Percentiles rank a stretch among this genome's conserved stretches.
Evolutionary conservation across 2,329 filamentous ascomycete species (phyloP).

Genomic region (Trichoderma oligosporum): DNA sequence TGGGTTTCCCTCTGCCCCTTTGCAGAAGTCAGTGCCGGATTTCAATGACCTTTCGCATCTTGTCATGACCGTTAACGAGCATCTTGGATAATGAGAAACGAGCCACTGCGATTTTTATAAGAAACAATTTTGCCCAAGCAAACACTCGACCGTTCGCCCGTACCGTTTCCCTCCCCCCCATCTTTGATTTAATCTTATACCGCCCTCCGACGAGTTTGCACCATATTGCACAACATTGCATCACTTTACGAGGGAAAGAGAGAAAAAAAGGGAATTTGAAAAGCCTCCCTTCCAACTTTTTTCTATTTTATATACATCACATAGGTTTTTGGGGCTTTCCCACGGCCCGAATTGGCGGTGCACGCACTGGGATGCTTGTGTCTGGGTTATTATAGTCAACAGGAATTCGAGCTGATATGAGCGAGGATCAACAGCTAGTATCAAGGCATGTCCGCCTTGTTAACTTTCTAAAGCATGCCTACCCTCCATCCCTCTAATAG

Average conservation of each 20-base stretch:
- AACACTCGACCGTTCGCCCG: neutral
- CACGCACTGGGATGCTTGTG: constrained; percentile 23
- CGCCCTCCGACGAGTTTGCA: neutral
- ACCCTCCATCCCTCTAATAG: constrained; percentile 9
- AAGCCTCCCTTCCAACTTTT: neutral
- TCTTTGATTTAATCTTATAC: constrained; percentile 7
- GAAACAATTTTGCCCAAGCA: constrained; percentile 10
- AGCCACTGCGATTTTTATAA: constrained; percentile 21
- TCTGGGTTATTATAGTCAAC: constrained; percentile 20
- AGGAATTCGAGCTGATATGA: constrained; percentile 53
- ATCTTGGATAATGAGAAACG: constrained; percentile 22
- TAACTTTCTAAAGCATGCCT: constrained; percentile 20
- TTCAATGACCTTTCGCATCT: constrained; percentile 17
- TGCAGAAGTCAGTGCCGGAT: neutral
- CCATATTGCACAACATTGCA: neutral
- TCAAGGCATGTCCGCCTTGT: constrained; percentile 44
- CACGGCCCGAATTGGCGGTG: constrained; percentile 17
- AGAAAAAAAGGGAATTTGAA: constrained; percentile 12
- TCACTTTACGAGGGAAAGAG: neutral
- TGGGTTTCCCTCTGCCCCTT: constrained; percentile 11
- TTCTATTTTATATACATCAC: neutral
- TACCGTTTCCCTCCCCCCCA: constrained; percentile 1
- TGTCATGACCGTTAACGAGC: constrained; percentile 21
- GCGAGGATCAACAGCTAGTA: constrained; percentile 54
- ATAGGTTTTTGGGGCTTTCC: neutral